Evolutionary conservation across 805 yeast genomes (phyloP).

Genomic region (Lipomyces starkeyi): DNA sequence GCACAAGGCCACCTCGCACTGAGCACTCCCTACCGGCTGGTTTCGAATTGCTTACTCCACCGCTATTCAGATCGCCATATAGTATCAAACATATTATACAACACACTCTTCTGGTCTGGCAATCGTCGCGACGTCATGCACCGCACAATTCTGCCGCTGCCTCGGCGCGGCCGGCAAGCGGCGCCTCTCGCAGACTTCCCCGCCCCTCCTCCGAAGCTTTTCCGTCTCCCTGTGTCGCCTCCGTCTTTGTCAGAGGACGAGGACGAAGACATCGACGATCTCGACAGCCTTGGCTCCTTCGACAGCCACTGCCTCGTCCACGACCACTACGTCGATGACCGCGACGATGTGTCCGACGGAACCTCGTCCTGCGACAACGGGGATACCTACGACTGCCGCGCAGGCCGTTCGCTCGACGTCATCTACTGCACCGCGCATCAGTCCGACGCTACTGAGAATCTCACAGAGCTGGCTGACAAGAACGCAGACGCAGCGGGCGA

Average conservation of each 20-base stretch:
- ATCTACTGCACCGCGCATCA: constrained; percentile 3
- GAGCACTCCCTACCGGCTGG: background rate
- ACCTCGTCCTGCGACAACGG: background rate
- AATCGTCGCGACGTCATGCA: constrained; percentile 8
- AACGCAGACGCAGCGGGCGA: constrained; percentile 6
- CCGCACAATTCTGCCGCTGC: constrained; percentile 34
- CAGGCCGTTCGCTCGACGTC: constrained; percentile 4
- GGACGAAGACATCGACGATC: constrained; percentile 14
- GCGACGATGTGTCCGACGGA: constrained; percentile 4
- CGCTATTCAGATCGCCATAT: background rate
- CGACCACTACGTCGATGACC: constrained; percentile 10
- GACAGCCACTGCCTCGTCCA: constrained; percentile 5
- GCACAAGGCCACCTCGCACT: background rate
- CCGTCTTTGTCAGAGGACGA: constrained; percentile 18
- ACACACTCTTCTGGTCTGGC: background rate
- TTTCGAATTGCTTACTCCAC: background rate
- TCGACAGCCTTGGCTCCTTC: constrained; percentile 5
- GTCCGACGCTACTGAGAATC: background rate
- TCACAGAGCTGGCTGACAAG: background rate
- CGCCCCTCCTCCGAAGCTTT: constrained; percentile 23
- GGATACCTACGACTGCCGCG: background rate
- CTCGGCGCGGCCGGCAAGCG: constrained; percentile 20
- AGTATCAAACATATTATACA: background rate
- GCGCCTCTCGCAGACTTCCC: constrained; percentile 7
- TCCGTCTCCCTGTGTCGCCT: constrained; percentile 27